Base-by-base conservation (phyloP, 2,329 filamentous ascomycete species). In the Fusarium newnesense region DNA sequence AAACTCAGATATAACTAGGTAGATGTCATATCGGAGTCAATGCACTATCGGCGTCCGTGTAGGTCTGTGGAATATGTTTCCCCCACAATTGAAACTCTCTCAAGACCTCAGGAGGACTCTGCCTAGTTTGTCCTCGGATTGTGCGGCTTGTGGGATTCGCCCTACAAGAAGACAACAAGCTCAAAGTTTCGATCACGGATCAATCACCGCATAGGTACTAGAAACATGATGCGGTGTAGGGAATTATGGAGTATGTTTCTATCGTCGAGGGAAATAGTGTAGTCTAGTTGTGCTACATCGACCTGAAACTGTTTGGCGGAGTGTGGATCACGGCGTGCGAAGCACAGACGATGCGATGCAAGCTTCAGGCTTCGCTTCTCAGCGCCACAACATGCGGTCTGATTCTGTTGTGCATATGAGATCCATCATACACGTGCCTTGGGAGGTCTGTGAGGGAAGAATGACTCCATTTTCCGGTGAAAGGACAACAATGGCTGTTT, bases 301-400 rank as follows among this genome's bases (percentile, higher is more conserved):
- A 73, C 71, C 71, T 73, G 71, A 73, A 73, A 73, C 71, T 65
- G 63, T 67, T 71, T 73, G 46, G 59, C 60, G 50, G 54, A 47
- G 62, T 74, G 67, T 71, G 71, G 71, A 60, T 56, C 70, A 64
- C 62, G 28, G 26, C 53, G 52, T 60, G 60, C 63, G 62, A 47
- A 67, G 73, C 71, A 76, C 74, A 70, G 74, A 75, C 74, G 30
- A 60, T 60, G 52, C 46, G 47, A 64, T 39, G 32, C 36, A 53
- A 47, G 64, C 69, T 69, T 64, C 71, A 73, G 63, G 53, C 65
- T 72, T 70, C 39, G 64, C 66, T 74, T 67, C 60, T 60, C 64
- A 50, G 52, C 59, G 70, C 73, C 70, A 59, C 52, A 63, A 66
- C 60, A 60, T 49, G 26, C 42, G 58, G 60, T 56, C 28, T 59